Conservation (phyloP, 371 early-diverging fungal species). For the Umbelopsis sp. region DNA sequence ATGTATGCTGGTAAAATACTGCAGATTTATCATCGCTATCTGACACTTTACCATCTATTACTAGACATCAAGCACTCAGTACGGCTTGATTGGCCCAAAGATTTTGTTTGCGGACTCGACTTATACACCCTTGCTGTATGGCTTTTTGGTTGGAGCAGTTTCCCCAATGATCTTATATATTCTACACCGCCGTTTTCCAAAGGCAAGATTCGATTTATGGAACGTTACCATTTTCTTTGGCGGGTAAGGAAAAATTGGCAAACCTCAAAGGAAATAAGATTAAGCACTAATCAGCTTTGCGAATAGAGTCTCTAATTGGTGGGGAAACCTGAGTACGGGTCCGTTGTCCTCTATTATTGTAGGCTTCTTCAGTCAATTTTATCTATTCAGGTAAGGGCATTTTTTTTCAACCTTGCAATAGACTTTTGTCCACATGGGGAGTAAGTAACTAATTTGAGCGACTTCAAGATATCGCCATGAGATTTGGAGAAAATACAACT, state of each 20-base stretch:
- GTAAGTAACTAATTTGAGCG: too few species aligned
- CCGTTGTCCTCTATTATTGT: constrained; percentile 37
- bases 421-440: too few species aligned
- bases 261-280: neutral
- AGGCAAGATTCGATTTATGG: constrained; percentile 3
- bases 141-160: constrained; percentile 6
- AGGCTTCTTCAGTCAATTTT: constrained; percentile 31
- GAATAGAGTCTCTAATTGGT: neutral
- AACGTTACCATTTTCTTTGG: constrained; percentile 13
- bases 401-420: neutral
- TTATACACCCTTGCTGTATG: constrained; percentile 10
- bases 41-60: too few species aligned
- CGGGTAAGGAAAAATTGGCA: neutral
- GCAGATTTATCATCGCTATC: neutral
- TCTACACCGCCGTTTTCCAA: neutral
- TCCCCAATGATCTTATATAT: neutral
- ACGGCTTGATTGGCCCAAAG: constrained; percentile 7
- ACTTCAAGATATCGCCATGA: constrained; percentile 1
- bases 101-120: constrained; percentile 10
- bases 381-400: neutral
- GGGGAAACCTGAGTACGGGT: constrained; percentile 15
- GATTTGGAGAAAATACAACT: constrained; percentile 11
- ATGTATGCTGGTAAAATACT: neutral
- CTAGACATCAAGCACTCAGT: constrained; percentile 11
- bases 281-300: neutral